Evolutionary conservation across 305 asterid species (phyloP).

Genomic region (Fraxinus latifolia): DNA sequence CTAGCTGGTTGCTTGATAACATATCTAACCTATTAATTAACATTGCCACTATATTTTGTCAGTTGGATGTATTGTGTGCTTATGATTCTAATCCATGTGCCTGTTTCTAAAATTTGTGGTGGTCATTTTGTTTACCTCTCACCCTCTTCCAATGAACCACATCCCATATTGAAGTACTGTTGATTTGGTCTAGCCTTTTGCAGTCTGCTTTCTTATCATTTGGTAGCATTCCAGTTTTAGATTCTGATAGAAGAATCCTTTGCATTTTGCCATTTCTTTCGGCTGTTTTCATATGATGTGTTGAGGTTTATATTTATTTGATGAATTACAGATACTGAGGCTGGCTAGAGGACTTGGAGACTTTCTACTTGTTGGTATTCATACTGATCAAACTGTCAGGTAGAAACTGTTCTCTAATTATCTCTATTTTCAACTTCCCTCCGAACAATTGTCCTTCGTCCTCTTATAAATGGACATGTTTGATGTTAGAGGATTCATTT

Average conservation of each 20-base stretch:
- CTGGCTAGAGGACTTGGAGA: slow-evolving; percentile 97
- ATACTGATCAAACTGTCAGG: slow-evolving; percentile 94
- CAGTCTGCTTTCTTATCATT: not conserved
- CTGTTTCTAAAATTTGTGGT: not conserved
- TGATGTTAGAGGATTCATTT: not conserved
- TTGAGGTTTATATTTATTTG: slow-evolving; percentile 20
- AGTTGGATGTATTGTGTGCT: not conserved
- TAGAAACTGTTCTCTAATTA: slow-evolving; percentile 16
- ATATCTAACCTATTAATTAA: not conserved
- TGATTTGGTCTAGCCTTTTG: not conserved
- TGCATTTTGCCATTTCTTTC: slow-evolving; percentile 12
- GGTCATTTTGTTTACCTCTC: not conserved
- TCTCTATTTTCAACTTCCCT: slow-evolving; percentile 9
- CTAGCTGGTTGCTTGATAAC: not conserved
- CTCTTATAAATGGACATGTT: not conserved
- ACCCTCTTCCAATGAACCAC: not conserved
- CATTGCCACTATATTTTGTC: not conserved
- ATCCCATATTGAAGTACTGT: not conserved
- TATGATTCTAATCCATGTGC: not conserved
- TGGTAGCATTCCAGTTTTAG: not conserved
- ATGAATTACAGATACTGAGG: slow-evolving; percentile 62
- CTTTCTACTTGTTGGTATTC: slow-evolving; percentile 98
- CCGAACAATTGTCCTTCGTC: not conserved
- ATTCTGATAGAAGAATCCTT: not conserved
- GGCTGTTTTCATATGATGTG: not conserved